phyloP scores from a whole-genome alignment of 441 rosid genomes.

The Kokia cookei region DNA sequence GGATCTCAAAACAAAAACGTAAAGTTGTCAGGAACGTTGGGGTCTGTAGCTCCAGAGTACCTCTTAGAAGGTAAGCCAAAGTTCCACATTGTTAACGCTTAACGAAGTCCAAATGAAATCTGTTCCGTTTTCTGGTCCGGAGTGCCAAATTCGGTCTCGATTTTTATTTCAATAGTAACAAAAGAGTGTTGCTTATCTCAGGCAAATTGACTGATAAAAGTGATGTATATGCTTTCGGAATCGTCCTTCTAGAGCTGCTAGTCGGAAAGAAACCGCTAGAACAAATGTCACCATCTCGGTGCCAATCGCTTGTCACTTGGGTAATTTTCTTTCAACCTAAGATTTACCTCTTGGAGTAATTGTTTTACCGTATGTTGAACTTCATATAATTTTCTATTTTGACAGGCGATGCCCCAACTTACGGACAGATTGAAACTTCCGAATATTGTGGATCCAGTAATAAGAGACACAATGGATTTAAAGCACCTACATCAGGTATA shows the following conservation, averaged over 20 bases:
- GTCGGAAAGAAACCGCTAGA: constrained; percentile 63
- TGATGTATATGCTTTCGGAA: constrained; percentile 85
- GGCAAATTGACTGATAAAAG: constrained; percentile 89
- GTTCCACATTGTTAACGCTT: not conserved
- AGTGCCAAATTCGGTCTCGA: not conserved
- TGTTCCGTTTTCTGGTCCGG: not conserved
- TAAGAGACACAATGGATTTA: constrained; percentile 76
- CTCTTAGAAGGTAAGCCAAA: constrained; percentile 61
- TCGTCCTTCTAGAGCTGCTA: constrained; percentile 83
- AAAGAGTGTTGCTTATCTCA: constrained; percentile 12
- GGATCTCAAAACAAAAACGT: constrained; percentile 51
- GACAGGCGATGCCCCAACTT: constrained; percentile 82
- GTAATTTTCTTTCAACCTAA: constrained; percentile 26
- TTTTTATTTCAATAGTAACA: not conserved
- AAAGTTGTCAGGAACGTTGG: constrained; percentile 55
- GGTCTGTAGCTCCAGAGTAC: constrained; percentile 70
- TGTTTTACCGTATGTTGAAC: not conserved
- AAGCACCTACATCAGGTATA: constrained; percentile 89
- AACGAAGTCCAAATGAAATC: not conserved
- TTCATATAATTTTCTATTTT: not conserved
- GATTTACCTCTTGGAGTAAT: not conserved
- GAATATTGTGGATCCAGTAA: constrained; percentile 64
- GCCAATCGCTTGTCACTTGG: constrained; percentile 76
- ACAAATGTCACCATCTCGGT: constrained; percentile 40
- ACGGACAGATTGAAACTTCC: constrained; percentile 88